phyloP scores from a whole-genome alignment of 2,329 filamentous ascomycete genomes.

The Beauveria sp. region DNA sequence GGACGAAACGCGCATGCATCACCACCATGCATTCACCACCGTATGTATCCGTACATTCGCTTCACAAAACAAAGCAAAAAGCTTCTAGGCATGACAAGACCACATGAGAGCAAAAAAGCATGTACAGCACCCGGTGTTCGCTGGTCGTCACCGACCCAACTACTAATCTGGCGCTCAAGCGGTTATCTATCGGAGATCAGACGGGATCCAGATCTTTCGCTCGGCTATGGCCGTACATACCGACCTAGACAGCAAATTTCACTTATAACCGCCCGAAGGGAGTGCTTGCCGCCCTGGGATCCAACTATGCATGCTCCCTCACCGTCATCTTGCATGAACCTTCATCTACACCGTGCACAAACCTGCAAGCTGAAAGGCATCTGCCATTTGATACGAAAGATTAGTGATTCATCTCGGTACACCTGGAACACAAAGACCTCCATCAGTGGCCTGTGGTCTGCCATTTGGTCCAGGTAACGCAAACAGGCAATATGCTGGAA shows the following conservation, averaged over 20 bases:
- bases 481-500: not conserved
- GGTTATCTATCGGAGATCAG: constrained; percentile 7
- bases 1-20: not conserved
- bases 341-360: not conserved
- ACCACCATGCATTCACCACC: not conserved
- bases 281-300: not conserved
- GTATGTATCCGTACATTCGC: not conserved
- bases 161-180: constrained; percentile 11
- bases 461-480: not conserved
- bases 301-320: not conserved
- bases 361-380: not conserved
- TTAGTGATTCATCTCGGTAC: not conserved
- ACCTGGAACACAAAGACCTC: not conserved
- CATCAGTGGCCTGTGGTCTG: not conserved
- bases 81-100: too few relatives aligned
- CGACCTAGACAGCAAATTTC: not conserved
- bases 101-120: not conserved
- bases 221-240: constrained; percentile 5
- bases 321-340: not conserved
- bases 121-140: constrained; percentile 11
- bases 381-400: not conserved
- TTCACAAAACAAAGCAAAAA: not conserved
- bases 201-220: constrained; percentile 10
- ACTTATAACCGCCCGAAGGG: not conserved
- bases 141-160: constrained; percentile 12